A percentile compares a stretch with the other conserved stretches of the same genome.
phyloP scores from a whole-genome alignment of 2,329 filamentous ascomycete genomes.

The Aurifilum marmelostoma region DNA sequence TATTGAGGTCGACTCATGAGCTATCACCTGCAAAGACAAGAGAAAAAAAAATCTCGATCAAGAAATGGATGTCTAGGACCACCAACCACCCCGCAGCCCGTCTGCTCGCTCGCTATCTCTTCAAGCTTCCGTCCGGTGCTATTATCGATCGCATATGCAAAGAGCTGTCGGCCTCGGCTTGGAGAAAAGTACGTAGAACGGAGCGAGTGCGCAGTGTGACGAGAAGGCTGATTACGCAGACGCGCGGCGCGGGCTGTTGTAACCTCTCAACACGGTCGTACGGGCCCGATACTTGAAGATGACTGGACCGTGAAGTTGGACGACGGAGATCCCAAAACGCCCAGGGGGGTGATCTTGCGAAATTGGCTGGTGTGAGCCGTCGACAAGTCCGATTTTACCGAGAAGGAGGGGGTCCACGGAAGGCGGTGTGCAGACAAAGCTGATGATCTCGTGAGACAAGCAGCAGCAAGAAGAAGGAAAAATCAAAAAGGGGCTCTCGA shows the following conservation, averaged over 20 bases:
- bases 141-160: slow-evolving; percentile 34
- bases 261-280: slow-evolving; percentile 10
- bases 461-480: slow-evolving; percentile 3
- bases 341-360: not conserved
- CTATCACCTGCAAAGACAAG: slow-evolving; percentile 36
- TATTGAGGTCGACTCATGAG: slow-evolving; percentile 61
- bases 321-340: not conserved
- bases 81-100: slow-evolving; percentile 15
- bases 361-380: not conserved
- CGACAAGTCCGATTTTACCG: too few species aligned
- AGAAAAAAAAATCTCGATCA: slow-evolving; percentile 21
- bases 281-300: not conserved
- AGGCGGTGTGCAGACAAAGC: not conserved
- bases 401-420: too few species aligned
- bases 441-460: slow-evolving; percentile 5
- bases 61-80: not conserved
- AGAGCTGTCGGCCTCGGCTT: slow-evolving; percentile 18
- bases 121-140: slow-evolving; percentile 20
- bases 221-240: slow-evolving; percentile 24
- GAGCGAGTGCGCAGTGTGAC: slow-evolving; percentile 20
- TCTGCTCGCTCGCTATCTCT: slow-evolving; percentile 5
- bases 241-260: slow-evolving; percentile 21
- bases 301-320: not conserved
- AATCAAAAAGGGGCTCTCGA: not conserved
- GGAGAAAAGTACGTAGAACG: slow-evolving; percentile 21